Evolutionary conservation across 176 grass and related monocot species (phyloP).

Genomic region (Thalia dealbata): DNA sequence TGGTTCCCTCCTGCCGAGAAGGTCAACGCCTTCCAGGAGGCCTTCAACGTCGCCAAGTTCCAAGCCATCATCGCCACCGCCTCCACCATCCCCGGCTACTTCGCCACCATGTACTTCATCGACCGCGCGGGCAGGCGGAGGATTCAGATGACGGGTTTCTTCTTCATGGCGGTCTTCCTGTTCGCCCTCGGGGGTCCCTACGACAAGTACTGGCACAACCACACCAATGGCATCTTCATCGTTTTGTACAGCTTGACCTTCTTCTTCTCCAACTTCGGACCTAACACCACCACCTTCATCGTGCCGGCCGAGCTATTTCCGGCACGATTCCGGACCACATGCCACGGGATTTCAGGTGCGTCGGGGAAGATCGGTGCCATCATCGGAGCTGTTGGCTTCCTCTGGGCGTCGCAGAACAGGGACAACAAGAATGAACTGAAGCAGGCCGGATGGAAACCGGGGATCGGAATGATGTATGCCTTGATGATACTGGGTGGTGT

Average conservation of each 20-base stretch:
- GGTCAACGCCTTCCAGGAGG: constrained; percentile 25
- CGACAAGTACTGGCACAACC: constrained; percentile 23
- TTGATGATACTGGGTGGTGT: constrained; percentile 42
- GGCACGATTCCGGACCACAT: constrained; percentile 30
- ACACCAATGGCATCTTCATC: constrained; percentile 22
- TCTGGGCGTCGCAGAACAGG: constrained; percentile 27
- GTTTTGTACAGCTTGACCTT: constrained; percentile 30
- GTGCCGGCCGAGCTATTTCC: constrained; percentile 37
- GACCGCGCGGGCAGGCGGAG: constrained; percentile 29
- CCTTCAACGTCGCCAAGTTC: constrained; percentile 31
- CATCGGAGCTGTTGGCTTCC: constrained; percentile 31
- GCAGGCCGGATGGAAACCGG: constrained; percentile 18
- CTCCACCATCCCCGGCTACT: constrained; percentile 40
- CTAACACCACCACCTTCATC: constrained; percentile 36
- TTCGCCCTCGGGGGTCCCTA: constrained; percentile 30
- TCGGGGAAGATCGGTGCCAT: constrained; percentile 27
- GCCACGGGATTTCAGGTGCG: constrained; percentile 33
- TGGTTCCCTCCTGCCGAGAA: constrained; percentile 2
- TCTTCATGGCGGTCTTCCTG: constrained; percentile 46
- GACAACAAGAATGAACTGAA: background rate
- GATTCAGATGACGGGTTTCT: constrained; percentile 34
- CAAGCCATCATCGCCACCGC: constrained; percentile 29
- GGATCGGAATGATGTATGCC: constrained; percentile 40
- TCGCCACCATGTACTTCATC: constrained; percentile 31
- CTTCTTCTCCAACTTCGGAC: constrained; percentile 46